These are phyloP conservation scores for Diaporthe vexans DNA, from an alignment of 2,329 filamentous ascomycete genomes.

Conservation along the genomic window DNA sequence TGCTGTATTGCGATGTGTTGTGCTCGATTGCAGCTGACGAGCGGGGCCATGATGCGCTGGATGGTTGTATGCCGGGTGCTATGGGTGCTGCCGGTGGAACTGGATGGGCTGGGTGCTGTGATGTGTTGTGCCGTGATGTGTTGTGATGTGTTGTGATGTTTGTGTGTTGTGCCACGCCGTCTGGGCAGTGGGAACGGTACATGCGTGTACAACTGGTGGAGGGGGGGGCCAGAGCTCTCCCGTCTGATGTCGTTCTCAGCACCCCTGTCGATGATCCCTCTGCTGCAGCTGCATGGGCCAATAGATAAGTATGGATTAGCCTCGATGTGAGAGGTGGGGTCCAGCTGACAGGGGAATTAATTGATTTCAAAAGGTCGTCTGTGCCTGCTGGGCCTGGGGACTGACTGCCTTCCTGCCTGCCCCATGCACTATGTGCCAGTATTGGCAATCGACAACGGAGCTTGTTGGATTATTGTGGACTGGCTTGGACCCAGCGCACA, in stretches of 20 bases:
- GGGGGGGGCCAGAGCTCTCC: slow-evolving; percentile 1
- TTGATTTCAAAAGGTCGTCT: slow-evolving; percentile 33
- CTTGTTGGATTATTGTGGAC: background rate
- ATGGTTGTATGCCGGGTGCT: background rate
- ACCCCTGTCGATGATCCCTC: slow-evolving; percentile 28
- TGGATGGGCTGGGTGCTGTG: background rate
- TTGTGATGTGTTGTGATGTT: slow-evolving; percentile 7
- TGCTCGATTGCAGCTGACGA: background rate
- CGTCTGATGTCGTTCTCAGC: slow-evolving; percentile 22
- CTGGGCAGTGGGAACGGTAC: slow-evolving; percentile 17
- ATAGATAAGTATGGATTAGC: slow-evolving; percentile 25
- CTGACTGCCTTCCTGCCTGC: background rate
- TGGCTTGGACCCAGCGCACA: background rate
- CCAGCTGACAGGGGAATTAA: slow-evolving; percentile 39
- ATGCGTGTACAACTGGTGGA: background rate
- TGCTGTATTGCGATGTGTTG: background rate
- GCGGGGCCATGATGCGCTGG: background rate
- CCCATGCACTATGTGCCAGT: background rate
- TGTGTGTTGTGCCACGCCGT: slow-evolving; percentile 18
- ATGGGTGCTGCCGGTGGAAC: no score
- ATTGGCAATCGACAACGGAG: slow-evolving; percentile 17
- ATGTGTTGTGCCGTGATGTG: background rate
- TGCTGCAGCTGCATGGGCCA: slow-evolving; percentile 6
- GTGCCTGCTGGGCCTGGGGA: slow-evolving; percentile 38
- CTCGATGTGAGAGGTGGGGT: slow-evolving; percentile 2